A percentile compares a stretch with the other conserved stretches of the same genome.
Conservation (phyloP, 768 basidiomycete genomes). For the Baorangia bicolor region DNA sequence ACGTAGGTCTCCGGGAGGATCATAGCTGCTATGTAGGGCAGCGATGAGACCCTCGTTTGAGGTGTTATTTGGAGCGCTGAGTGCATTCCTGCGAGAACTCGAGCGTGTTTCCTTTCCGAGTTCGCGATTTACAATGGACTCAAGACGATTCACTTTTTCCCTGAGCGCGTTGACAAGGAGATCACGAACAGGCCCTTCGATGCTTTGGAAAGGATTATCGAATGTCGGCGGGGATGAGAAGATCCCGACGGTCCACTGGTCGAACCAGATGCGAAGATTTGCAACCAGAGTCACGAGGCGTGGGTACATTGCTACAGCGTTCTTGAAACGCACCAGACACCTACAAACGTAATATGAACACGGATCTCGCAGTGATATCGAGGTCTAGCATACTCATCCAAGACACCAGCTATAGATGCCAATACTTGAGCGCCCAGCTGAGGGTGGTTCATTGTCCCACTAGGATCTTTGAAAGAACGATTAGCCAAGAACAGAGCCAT, state of each 20-base stretch:
- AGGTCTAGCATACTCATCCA: constrained; percentile 48
- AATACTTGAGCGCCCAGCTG: constrained; percentile 44
- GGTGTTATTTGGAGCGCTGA: neutral
- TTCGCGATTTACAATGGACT: constrained; percentile 53
- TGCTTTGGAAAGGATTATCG: constrained; percentile 40
- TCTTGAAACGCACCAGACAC: constrained; percentile 58
- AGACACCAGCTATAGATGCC: constrained; percentile 43
- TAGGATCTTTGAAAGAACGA: constrained; percentile 36
- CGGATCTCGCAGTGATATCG: constrained; percentile 17
- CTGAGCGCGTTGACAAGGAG: constrained; percentile 35
- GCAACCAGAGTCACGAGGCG: constrained; percentile 40
- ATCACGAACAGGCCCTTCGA: constrained; percentile 32
- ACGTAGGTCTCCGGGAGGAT: constrained; percentile 55
- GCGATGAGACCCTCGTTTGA: constrained; percentile 37
- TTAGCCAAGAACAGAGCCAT: constrained; percentile 34
- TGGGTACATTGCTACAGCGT: constrained; percentile 47
- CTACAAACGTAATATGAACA: constrained; percentile 31
- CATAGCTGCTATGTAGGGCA: constrained; percentile 43
- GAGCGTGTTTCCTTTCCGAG: constrained; percentile 34
- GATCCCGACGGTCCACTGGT: constrained; percentile 47
- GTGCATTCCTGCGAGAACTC: constrained; percentile 3
- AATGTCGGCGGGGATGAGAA: constrained; percentile 40
- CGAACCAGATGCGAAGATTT: constrained; percentile 45
- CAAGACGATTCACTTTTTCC: constrained; percentile 32
- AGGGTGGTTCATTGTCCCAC: neutral